Evolutionary conservation across 2,329 filamentous ascomycete species (phyloP).

Genomic region (Penicillium thymicola): DNA sequence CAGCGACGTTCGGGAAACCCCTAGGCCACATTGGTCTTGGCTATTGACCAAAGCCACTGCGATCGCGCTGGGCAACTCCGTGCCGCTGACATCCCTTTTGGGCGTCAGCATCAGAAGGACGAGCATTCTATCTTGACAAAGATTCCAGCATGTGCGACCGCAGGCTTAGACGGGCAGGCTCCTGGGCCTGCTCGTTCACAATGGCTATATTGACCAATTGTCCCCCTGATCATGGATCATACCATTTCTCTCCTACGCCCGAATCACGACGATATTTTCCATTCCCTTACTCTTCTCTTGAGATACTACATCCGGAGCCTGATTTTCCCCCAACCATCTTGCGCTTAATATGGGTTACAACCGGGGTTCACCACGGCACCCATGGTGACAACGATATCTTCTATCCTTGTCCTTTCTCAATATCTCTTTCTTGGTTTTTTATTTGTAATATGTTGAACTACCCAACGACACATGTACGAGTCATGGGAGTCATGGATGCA

Average conservation of each 20-base stretch:
- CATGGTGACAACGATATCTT: slow-evolving; percentile 8
- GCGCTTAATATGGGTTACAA: slow-evolving; percentile 3
- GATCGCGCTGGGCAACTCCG: slow-evolving; percentile 8
- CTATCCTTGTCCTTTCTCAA: not conserved
- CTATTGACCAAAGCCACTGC: slow-evolving; percentile 5
- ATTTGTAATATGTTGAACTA: slow-evolving; percentile 3
- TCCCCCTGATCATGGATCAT: slow-evolving; percentile 1
- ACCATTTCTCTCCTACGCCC: not conserved
- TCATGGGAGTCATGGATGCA: slow-evolving; percentile 14
- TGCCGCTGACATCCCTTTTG: not conserved
- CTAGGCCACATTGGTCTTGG: not conserved
- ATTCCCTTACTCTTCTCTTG: slow-evolving; percentile 2
- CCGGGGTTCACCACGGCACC: slow-evolving; percentile 4
- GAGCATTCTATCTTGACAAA: not conserved
- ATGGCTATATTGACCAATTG: slow-evolving; percentile 5
- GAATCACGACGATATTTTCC: slow-evolving; percentile 7
- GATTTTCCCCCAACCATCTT: slow-evolving; percentile 1
- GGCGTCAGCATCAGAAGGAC: not conserved
- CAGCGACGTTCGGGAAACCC: slow-evolving; percentile 1
- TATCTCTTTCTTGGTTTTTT: not conserved
- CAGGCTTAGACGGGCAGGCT: not conserved
- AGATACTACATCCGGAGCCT: slow-evolving; percentile 6
- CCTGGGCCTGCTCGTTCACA: not conserved
- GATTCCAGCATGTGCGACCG: not conserved
- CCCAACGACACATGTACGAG: slow-evolving; percentile 9